Conservation (phyloP, 176 grass and related monocot species). For the Chloris gayana region DNA sequence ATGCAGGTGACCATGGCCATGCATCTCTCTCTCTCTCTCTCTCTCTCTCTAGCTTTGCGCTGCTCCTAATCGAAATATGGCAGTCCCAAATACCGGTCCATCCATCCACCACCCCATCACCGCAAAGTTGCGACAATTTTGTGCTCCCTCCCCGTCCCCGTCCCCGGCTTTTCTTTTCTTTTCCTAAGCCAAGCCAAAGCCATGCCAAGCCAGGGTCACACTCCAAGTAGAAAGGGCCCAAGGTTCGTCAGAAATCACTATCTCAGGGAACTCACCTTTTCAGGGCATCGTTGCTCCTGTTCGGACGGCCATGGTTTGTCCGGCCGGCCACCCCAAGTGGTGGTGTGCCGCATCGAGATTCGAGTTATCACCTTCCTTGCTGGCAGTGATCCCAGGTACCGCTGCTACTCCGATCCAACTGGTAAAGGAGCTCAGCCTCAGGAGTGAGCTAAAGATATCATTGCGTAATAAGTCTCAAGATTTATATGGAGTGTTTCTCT, state of each 20-base stretch:
- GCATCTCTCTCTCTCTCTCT: not conserved
- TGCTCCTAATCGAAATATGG: not conserved
- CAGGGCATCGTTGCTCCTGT: slow-evolving; percentile 20
- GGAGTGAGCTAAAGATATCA: no score
- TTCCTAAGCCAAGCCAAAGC: slow-evolving; percentile 23
- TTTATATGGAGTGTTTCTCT: no score
- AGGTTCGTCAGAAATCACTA: slow-evolving; percentile 39
- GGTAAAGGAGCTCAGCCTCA: no score
- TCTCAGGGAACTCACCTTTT: slow-evolving; percentile 14
- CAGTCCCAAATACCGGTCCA: not conserved
- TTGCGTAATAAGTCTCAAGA: no score
- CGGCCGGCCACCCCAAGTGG: not conserved
- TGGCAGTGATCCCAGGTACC: not conserved
- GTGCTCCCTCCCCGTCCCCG: not conserved
- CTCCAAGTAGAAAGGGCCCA: slow-evolving; percentile 27
- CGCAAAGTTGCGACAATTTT: slow-evolving; percentile 21
- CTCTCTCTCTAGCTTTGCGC: not conserved
- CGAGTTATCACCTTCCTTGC: not conserved
- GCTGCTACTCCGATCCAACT: no score
- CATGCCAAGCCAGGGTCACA: slow-evolving; percentile 5
- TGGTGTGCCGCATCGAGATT: slow-evolving; percentile 7
- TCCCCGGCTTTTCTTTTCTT: slow-evolving; percentile 6
- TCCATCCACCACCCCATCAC: not conserved
- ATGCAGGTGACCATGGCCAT: not conserved
- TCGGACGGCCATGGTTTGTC: not conserved